Base-by-base conservation (phyloP, 768 basidiomycete species). In the Leccinum imitatum region DNA sequence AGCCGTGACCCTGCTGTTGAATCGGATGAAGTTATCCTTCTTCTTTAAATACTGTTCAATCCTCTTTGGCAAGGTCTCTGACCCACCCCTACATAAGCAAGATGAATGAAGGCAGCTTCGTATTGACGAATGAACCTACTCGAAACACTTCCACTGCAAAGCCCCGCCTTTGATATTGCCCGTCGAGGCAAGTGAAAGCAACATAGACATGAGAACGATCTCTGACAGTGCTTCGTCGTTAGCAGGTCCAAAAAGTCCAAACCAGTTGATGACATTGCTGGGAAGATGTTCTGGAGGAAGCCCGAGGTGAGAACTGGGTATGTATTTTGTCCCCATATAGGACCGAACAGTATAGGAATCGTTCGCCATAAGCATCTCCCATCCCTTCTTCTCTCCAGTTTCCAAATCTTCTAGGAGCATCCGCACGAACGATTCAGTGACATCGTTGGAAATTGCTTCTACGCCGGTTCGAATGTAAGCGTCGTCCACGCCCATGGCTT, bases 191-290 rank as follows among this genome's bases (percentile, higher is more conserved):
- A 14, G 13, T 3, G 6, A 10, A 17, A 58, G 0, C 2, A n/a
- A 33, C 27, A 30, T 19, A 1, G 1, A 10, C 19, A 35, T 35
- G 19, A 63, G 31, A 39, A 54, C 31, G 1, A 17, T 1, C 23
- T 50, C 47, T 35, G 19, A 13, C 14, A 63, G 30, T 9, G 55
- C 27, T 10, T 0, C 0, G 6, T 62, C 50, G 19, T 13, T 1
- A 3, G 7, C 15, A 33, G 9, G 17, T 53, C 19, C 54, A 17
- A 62, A 27, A 13, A 57, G 21, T 5, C 6, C 37, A 11, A 63
- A 57, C 54, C 62, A 79, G 59, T 75, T 69, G 51, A 78, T 60
- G 2, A 75, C 65, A 39, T 66, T 58, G 35, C 2, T 63, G 6
- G 59, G 37, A 50, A 67, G 65, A 46, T 63, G 59, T 9, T 50